Evolutionary conservation across 2,329 filamentous ascomycete species (phyloP).

Genomic region (Whalleya microplaca): DNA sequence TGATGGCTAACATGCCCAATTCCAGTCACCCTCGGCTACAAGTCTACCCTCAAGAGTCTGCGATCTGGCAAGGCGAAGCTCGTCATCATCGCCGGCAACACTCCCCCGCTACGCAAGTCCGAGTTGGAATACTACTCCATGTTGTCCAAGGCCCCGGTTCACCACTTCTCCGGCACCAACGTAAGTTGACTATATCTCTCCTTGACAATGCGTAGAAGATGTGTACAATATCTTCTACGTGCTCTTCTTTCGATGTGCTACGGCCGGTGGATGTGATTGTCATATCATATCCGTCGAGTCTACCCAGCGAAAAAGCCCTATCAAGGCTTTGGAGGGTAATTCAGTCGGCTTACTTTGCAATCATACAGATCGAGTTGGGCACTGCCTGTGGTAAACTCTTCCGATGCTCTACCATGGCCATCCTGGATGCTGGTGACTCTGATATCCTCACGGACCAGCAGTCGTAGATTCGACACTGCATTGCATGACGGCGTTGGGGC

Average conservation of each 20-base stretch:
- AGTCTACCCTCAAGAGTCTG: slow-evolving; percentile 85
- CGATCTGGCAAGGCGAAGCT: slow-evolving; percentile 98
- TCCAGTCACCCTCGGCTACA: slow-evolving; percentile 84
- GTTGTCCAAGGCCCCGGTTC: slow-evolving; percentile 91
- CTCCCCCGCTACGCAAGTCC: slow-evolving; percentile 94
- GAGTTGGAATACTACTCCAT: slow-evolving; percentile 96
- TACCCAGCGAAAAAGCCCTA: slow-evolving; percentile 91
- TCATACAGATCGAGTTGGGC: slow-evolving; percentile 88
- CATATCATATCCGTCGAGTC: slow-evolving; percentile 41
- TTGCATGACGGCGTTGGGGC: slow-evolving; percentile 36
- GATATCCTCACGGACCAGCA: slow-evolving; percentile 87
- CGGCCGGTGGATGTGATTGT: slow-evolving; percentile 9
- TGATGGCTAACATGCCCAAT: slow-evolving; percentile 49
- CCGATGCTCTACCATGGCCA: slow-evolving; percentile 95
- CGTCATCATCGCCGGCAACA: slow-evolving; percentile 94
- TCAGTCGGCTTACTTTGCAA: slow-evolving; percentile 58
- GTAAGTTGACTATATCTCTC: slow-evolving; percentile 64
- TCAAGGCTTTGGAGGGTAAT: slow-evolving; percentile 85
- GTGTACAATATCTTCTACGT: slow-evolving; percentile 7
- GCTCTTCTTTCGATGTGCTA: neutral
- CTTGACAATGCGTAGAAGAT: slow-evolving; percentile 13
- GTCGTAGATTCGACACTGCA: slow-evolving; percentile 51
- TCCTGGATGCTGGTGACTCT: slow-evolving; percentile 96
- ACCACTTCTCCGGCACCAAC: slow-evolving; percentile 99
- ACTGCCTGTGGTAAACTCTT: slow-evolving; percentile 99